Percentiles rank a stretch among this genome's conserved stretches.
These are phyloP conservation scores for Lophium mytilinum DNA, from an alignment of 495 filamentous ascomycete species.

Conservation along the genomic window DNA sequence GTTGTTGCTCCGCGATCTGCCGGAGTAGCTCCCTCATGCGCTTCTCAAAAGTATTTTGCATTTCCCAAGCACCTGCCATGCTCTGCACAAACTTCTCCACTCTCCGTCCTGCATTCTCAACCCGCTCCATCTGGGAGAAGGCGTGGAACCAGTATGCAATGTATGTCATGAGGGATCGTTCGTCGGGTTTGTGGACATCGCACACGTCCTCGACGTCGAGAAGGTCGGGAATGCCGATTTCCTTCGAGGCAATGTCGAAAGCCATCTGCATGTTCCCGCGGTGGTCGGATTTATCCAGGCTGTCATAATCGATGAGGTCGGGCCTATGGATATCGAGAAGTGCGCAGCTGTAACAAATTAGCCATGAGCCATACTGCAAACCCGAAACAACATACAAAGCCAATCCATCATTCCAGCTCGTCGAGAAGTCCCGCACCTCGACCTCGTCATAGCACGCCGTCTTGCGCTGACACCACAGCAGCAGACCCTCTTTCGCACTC, in stretches of 20 bases:
- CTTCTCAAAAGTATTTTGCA: conserved; percentile 91
- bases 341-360: conserved; percentile 53
- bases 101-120: conserved; percentile 90
- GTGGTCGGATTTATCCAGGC: conserved; percentile 88
- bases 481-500: conserved; percentile 90
- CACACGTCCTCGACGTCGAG: conserved; percentile 97
- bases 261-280: conserved; percentile 95
- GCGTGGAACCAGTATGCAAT: conserved; percentile 99
- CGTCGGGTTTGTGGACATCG: conserved; percentile 91
- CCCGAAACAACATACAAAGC: conserved; percentile 53
- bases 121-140: conserved; percentile 94
- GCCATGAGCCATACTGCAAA: neutral
- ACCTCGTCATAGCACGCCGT: conserved; percentile 98
- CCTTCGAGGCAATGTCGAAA: conserved; percentile 89
- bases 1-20: conserved; percentile 61
- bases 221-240: conserved; percentile 93
- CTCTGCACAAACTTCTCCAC: conserved; percentile 98
- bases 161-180: conserved; percentile 96
- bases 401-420: conserved; percentile 93
- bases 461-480: conserved; percentile 97
- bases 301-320: conserved; percentile 92
- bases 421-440: conserved; percentile 85
- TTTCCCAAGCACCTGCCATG: conserved; percentile 99
- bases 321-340: conserved; percentile 94
- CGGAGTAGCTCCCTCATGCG: conserved; percentile 74